Percentiles rank a stretch among this genome's conserved stretches.
Conservation (phyloP, 2,329 filamentous ascomycete species). For the Hypoxylon rubiginosum region DNA sequence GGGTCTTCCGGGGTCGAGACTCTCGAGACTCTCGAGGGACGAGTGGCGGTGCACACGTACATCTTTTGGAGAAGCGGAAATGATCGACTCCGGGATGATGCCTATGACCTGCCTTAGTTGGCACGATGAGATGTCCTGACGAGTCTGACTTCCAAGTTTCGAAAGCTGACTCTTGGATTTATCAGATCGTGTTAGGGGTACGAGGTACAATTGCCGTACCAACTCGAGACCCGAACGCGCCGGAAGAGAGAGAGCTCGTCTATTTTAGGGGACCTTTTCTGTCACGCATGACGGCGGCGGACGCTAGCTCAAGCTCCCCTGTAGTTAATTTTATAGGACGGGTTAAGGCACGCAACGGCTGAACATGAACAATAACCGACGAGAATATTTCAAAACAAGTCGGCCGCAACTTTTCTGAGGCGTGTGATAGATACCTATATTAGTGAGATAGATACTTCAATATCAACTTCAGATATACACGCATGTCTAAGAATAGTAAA, state of each 20-base stretch:
- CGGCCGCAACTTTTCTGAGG: neutral
- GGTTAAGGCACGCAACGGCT: slow-evolving; percentile 24
- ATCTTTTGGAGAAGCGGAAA: slow-evolving; percentile 38
- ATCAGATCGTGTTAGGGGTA: slow-evolving; percentile 11
- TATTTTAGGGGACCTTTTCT: slow-evolving; percentile 2
- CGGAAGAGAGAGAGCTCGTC: slow-evolving; percentile 1
- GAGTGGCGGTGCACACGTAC: slow-evolving; percentile 51
- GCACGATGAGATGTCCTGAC: slow-evolving; percentile 12
- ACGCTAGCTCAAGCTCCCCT: slow-evolving; percentile 27
- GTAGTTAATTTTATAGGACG: slow-evolving; percentile 26
- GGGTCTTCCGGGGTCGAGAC: slow-evolving; percentile 25
- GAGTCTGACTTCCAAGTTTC: slow-evolving; percentile 14
- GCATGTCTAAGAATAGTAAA: neutral
- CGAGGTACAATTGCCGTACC: slow-evolving; percentile 11
- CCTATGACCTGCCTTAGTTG: slow-evolving; percentile 24
- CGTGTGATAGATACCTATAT: neutral
- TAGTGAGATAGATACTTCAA: neutral
- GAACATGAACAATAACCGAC: slow-evolving; percentile 11
- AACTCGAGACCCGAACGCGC: slow-evolving; percentile 7
- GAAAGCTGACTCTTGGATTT: slow-evolving; percentile 13
- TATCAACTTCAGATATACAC: neutral
- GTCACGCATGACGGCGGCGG: neutral
- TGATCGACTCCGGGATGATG: slow-evolving; percentile 39
- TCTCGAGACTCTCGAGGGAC: slow-evolving; percentile 32
- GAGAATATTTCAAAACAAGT: neutral